Evolutionary conservation across 2,329 filamentous ascomycete species (phyloP).

Genomic region (Mycocentrospora acerina): DNA sequence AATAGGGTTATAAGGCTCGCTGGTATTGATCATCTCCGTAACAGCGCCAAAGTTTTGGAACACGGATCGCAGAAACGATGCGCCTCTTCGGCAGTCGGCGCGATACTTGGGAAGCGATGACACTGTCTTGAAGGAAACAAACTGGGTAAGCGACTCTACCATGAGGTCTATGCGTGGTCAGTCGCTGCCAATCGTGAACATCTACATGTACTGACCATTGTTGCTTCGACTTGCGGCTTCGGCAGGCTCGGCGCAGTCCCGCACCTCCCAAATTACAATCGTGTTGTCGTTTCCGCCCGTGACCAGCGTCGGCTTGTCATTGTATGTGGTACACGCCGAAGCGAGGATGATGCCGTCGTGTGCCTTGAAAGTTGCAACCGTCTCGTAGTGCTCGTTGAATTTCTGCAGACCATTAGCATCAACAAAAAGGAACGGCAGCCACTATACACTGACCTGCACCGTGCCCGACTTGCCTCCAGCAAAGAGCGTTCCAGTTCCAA

Average conservation of each 20-base stretch:
- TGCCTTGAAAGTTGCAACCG: slow-evolving; percentile 74
- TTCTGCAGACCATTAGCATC: slow-evolving; percentile 49
- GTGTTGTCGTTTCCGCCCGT: slow-evolving; percentile 92
- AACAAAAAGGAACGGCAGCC: not conserved
- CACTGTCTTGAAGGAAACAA: slow-evolving; percentile 89
- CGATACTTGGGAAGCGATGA: slow-evolving; percentile 84
- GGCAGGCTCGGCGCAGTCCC: slow-evolving; percentile 53
- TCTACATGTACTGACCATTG: slow-evolving; percentile 50
- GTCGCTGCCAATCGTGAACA: slow-evolving; percentile 7
- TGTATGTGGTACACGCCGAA: slow-evolving; percentile 71
- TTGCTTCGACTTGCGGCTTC: slow-evolving; percentile 53
- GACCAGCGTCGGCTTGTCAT: slow-evolving; percentile 79
- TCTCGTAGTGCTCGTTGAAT: slow-evolving; percentile 81
- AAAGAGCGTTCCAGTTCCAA: slow-evolving; percentile 83
- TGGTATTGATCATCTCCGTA: slow-evolving; percentile 78
- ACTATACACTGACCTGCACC: slow-evolving; percentile 61
- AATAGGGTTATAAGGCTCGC: slow-evolving; percentile 80
- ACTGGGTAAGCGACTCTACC: slow-evolving; percentile 68
- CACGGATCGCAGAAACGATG: slow-evolving; percentile 83
- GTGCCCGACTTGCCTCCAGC: slow-evolving; percentile 88
- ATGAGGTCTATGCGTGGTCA: slow-evolving; percentile 57
- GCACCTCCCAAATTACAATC: slow-evolving; percentile 84
- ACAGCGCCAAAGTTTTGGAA: slow-evolving; percentile 91
- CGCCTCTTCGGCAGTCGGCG: slow-evolving; percentile 89
- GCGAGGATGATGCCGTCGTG: slow-evolving; percentile 86